Evolutionary conservation across 2,329 filamentous ascomycete genomes (phyloP).

Genomic region (Apiospora malaysiana): DNA sequence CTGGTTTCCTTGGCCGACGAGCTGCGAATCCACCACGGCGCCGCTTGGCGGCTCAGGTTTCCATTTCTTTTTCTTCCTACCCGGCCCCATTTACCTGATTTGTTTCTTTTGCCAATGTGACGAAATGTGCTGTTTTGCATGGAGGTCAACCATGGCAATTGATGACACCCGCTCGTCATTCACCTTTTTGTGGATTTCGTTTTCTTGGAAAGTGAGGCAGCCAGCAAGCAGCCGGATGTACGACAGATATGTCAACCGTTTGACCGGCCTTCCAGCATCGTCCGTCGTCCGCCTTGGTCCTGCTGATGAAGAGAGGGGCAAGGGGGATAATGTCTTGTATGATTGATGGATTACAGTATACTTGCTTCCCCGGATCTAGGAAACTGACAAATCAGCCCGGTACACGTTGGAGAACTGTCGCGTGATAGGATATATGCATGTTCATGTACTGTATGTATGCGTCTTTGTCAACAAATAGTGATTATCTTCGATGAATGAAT

Average conservation of each 20-base stretch:
- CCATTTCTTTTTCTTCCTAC: neutral
- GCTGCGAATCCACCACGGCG: conserved; percentile 11
- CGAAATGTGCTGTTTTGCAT: too few relatives aligned
- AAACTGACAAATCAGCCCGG: conserved; percentile 4
- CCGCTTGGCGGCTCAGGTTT: conserved; percentile 5
- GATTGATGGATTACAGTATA: neutral
- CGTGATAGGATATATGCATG: neutral
- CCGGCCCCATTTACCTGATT: neutral
- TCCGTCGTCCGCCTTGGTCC: neutral
- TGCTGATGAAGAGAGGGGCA: neutral
- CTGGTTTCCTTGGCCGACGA: conserved; percentile 12
- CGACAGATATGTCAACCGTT: too few relatives aligned
- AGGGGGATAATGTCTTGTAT: conserved; percentile 1
- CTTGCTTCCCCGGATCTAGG: neutral
- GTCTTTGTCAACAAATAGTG: neutral
- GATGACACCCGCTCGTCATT: neutral
- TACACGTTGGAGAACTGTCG: neutral
- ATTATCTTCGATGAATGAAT: neutral
- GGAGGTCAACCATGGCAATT: neutral
- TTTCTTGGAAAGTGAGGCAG: conserved; percentile 2
- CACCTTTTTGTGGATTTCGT: neutral
- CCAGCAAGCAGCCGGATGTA: neutral
- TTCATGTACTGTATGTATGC: neutral
- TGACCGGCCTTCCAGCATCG: neutral
- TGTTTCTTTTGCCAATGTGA: neutral